These are phyloP conservation scores for Pyracantha coccinea DNA, from an alignment of 331 rosid species.

Conservation along the genomic window DNA sequence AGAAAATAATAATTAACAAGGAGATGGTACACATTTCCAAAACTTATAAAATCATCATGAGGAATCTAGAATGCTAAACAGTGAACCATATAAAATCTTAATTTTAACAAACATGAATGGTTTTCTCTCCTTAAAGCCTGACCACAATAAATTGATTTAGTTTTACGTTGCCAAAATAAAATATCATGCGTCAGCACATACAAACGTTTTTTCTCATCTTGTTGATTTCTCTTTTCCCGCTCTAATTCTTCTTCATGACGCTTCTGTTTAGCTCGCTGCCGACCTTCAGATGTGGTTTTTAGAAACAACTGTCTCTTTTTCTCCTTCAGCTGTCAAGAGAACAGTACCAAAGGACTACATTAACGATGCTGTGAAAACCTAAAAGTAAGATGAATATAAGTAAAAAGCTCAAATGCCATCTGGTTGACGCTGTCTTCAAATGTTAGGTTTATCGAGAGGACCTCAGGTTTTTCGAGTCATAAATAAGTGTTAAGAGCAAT, in stretches of 20 bases:
- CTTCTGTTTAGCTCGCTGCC: slow-evolving; percentile 82
- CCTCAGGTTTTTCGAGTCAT: neutral
- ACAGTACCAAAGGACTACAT: neutral
- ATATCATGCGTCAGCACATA: slow-evolving; percentile 24
- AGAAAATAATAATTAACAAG: neutral
- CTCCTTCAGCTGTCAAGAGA: slow-evolving; percentile 52
- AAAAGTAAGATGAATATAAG: neutral
- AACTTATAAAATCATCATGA: neutral
- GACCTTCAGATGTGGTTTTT: slow-evolving; percentile 89
- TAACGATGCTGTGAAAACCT: neutral
- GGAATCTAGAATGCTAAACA: neutral
- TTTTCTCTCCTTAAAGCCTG: slow-evolving; percentile 2
- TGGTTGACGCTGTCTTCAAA: neutral
- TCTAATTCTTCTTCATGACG: slow-evolving; percentile 75
- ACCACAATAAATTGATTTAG: neutral
- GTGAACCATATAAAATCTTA: slow-evolving; percentile 1
- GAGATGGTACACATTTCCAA: neutral
- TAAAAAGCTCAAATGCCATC: neutral
- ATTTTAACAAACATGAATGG: neutral
- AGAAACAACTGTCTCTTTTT: slow-evolving; percentile 81
- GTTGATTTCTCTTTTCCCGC: slow-evolving; percentile 67
- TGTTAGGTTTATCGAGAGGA: neutral
- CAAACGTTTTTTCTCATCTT: slow-evolving; percentile 79
- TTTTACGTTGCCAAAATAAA: neutral
- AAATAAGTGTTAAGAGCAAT: neutral